These are phyloP conservation scores for Cercospora beticola DNA, from an alignment of 2,329 filamentous ascomycete species.

Conservation along the genomic window DNA sequence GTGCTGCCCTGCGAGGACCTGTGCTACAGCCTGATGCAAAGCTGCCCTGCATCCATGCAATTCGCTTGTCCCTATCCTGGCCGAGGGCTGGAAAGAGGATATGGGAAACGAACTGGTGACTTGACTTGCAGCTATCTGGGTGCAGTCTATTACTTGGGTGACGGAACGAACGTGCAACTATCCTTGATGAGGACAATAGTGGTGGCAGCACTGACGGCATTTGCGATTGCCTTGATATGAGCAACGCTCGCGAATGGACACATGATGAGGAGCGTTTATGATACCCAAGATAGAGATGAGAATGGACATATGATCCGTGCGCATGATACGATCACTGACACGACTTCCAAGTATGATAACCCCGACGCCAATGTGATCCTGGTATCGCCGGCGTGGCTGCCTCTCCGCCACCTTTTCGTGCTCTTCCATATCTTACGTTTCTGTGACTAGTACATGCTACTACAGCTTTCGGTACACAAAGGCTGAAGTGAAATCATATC, in stretches of 20 bases:
- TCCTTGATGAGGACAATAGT: neutral
- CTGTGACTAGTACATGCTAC: neutral
- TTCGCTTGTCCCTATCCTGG: constrained; percentile 69
- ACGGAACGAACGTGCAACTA: constrained; percentile 7
- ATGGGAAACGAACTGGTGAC: constrained; percentile 43
- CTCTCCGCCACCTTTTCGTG: neutral
- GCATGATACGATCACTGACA: neutral
- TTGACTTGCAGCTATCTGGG: constrained; percentile 40
- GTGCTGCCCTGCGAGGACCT: constrained; percentile 83
- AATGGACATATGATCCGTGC: neutral
- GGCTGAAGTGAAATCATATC: neutral
- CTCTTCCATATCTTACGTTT: neutral
- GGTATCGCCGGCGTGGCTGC: neutral
- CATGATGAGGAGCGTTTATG: neutral
- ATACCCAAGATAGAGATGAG: constrained; percentile 12
- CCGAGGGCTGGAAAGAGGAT: constrained; percentile 51
- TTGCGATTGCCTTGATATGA: neutral
- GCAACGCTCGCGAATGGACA: neutral
- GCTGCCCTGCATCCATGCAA: constrained; percentile 72
- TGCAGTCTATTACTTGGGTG: constrained; percentile 38
- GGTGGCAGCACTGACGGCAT: neutral
- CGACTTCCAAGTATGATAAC: neutral
- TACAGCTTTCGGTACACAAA: neutral
- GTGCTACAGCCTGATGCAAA: constrained; percentile 82
- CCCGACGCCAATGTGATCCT: neutral